Percentiles rank a stretch among this genome's conserved stretches.
These are phyloP conservation scores for Takakia lepidozioides DNA, from an alignment of 225 moss, liverwort and hornwort species.

Conservation along the genomic window DNA sequence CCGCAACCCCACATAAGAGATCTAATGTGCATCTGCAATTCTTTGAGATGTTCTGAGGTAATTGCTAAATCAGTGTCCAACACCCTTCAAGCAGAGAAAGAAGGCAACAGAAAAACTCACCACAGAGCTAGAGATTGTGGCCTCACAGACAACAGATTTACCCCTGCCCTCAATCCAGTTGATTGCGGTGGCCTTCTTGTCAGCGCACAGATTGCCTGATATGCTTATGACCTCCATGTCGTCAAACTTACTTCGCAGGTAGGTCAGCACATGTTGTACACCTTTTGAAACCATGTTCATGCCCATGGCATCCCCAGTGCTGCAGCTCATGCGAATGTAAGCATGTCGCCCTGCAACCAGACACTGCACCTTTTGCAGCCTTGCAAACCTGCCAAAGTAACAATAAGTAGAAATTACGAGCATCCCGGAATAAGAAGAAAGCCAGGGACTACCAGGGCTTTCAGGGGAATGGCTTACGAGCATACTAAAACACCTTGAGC, in stretches of 20 bases:
- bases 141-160: conserved; percentile 61
- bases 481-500: too few species aligned
- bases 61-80: too few species aligned
- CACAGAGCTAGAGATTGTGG: conserved; percentile 45
- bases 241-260: conserved; percentile 47
- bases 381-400: conserved; percentile 43
- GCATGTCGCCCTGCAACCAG: conserved; percentile 34
- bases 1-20: too few species aligned
- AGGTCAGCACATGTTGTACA: conserved; percentile 50
- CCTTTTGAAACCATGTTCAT: conserved; percentile 75
- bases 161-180: conserved; percentile 67
- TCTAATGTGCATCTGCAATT: too few species aligned
- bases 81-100: too few species aligned
- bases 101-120: too few species aligned
- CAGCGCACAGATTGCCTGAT: conserved; percentile 64
- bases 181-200: conserved; percentile 63
- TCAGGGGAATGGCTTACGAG: too few species aligned
- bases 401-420: too few species aligned
- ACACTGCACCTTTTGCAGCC: conserved; percentile 33
- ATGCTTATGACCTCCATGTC: conserved; percentile 62
- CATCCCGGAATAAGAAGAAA: too few species aligned
- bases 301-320: conserved; percentile 64
- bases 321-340: conserved; percentile 30
- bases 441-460: too few species aligned
- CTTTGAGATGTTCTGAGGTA: too few species aligned